Evolutionary conservation across 495 filamentous ascomycete genomes (phyloP).

Genomic region (Usnea hakonensis): DNA sequence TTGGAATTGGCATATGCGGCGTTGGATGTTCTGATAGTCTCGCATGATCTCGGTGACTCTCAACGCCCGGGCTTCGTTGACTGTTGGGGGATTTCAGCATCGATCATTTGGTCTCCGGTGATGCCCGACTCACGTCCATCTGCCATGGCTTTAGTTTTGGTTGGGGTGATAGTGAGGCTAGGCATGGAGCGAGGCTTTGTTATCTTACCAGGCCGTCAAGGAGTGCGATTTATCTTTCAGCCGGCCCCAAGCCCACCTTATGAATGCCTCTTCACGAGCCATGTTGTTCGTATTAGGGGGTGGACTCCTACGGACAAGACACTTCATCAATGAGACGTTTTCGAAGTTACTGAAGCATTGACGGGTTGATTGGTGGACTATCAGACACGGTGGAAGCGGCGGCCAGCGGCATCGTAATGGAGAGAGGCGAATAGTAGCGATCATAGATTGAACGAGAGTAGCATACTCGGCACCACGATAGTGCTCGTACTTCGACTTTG

Average conservation of each 20-base stretch:
- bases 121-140: slow-evolving; percentile 39
- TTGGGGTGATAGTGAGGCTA: not conserved
- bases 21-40: slow-evolving; percentile 76
- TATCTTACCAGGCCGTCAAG: not conserved
- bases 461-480: slow-evolving; percentile 1
- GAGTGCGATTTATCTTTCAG: not conserved
- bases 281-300: not conserved
- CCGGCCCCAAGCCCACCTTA: slow-evolving; percentile 1
- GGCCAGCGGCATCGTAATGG: not conserved
- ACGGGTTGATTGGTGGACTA: slow-evolving; percentile 7
- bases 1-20: slow-evolving; percentile 66
- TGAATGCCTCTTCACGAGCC: not conserved
- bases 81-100: slow-evolving; percentile 36
- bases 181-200: not conserved
- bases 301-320: not conserved
- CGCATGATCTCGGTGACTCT: slow-evolving; percentile 77
- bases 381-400: not conserved
- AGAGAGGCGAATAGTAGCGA: not conserved
- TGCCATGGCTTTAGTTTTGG: slow-evolving; percentile 41
- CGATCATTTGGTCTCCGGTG: not conserved
- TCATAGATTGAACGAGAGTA: not conserved
- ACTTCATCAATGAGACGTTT: not conserved
- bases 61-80: slow-evolving; percentile 74
- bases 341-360: not conserved
- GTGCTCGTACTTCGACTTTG: not conserved